phyloP scores from a whole-genome alignment of 148 eudicot species.

The Cornus florida region DNA sequence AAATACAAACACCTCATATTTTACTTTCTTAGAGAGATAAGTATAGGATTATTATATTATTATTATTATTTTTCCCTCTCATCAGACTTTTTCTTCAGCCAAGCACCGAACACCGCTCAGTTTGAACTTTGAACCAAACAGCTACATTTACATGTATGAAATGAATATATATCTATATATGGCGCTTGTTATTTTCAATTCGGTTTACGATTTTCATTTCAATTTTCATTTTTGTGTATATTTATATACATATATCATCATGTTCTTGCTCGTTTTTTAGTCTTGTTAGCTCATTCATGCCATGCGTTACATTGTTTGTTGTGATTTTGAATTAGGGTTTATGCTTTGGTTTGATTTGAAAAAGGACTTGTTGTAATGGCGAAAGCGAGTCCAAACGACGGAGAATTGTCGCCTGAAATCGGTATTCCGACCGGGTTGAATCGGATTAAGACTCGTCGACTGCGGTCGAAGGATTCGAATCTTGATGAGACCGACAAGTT shows the following conservation, averaged over 20 bases:
- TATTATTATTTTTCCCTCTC: not conserved
- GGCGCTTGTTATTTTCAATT: not conserved
- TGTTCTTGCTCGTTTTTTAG: not conserved
- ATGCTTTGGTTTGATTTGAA: not conserved
- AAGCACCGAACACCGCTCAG: not conserved
- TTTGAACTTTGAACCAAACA: not conserved
- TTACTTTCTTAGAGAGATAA: too few species aligned
- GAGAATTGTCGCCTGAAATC: conserved; percentile 30
- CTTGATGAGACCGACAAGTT: conserved; percentile 21
- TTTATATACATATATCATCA: not conserved
- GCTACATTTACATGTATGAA: not conserved
- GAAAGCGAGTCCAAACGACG: conserved; percentile 33
- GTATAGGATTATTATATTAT: too few species aligned
- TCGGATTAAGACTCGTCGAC: conserved; percentile 60
- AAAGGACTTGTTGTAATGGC: conserved; percentile 18
- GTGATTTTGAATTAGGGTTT: conserved; percentile 8
- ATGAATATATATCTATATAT: not conserved
- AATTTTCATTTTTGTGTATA: too few species aligned
- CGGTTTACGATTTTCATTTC: not conserved
- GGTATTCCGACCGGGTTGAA: conserved; percentile 60
- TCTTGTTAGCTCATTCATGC: not conserved
- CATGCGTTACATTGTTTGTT: not conserved
- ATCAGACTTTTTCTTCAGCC: conserved; percentile 1
- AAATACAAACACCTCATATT: too few species aligned
- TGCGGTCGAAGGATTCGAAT: conserved; percentile 13